Conservation (phyloP, 305 asterid genomes). For the Nicotiana rustica region DNA sequence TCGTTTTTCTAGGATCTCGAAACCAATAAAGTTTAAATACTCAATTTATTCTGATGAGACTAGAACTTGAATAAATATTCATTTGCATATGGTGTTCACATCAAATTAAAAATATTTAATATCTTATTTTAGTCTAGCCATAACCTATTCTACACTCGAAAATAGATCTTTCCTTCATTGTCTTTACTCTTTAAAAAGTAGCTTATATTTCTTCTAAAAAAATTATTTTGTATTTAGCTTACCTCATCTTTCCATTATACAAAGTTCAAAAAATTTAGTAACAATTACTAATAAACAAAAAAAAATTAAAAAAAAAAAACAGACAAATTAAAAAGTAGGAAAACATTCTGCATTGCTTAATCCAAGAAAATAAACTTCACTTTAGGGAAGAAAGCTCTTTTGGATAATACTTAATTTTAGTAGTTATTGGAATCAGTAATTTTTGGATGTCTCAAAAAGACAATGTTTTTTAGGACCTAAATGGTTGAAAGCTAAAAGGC, state of each 20-base stretch:
- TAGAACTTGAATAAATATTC: no score
- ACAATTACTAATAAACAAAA: no score
- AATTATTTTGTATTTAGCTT: not conserved
- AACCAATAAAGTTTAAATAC: no score
- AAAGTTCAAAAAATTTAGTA: no score
- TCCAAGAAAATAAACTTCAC: not conserved
- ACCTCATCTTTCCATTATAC: not conserved
- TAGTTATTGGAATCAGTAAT: not conserved
- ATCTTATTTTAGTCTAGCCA: no score
- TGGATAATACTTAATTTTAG: not conserved
- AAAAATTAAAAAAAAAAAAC: no score
- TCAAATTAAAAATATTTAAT: no score
- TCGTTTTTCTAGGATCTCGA: no score
- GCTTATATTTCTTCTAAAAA: no score
- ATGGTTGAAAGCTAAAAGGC: not conserved
- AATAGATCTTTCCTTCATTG: not conserved
- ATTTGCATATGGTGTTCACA: no score
- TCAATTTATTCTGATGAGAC: no score
- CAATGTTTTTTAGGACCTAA: not conserved
- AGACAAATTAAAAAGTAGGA: not conserved
- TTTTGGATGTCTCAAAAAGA: not conserved
- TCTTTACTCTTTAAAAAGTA: not conserved
- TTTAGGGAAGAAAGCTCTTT: not conserved
- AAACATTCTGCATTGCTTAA: not conserved
- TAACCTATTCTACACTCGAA: not conserved